Percentiles rank a stretch among this genome's conserved stretches.
These are phyloP conservation scores for Xylaria sp. DNA, from an alignment of 2,329 filamentous ascomycete species.

Conservation along the genomic window DNA sequence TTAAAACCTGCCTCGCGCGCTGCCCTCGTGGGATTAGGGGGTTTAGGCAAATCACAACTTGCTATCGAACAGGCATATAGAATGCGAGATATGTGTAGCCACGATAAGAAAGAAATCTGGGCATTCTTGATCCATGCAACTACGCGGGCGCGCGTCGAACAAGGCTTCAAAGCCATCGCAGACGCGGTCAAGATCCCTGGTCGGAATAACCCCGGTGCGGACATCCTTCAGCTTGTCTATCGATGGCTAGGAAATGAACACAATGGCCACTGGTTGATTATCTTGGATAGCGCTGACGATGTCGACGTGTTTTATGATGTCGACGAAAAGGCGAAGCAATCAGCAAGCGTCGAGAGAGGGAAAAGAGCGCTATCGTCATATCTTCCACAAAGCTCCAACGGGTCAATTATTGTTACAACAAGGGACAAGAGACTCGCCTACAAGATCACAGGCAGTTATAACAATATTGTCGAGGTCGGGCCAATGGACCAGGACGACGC, in stretches of 20 bases:
- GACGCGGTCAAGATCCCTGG: constrained; percentile 45
- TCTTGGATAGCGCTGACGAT: constrained; percentile 55
- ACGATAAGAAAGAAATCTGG: constrained; percentile 35
- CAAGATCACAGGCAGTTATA: constrained; percentile 40
- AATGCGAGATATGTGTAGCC: constrained; percentile 17
- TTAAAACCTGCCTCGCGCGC: constrained; percentile 24
- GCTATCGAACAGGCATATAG: constrained; percentile 40
- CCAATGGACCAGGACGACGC: constrained; percentile 24
- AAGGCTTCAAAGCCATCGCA: constrained; percentile 51
- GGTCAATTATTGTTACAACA: constrained; percentile 49
- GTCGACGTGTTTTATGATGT: constrained; percentile 44
- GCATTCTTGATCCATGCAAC: constrained; percentile 53
- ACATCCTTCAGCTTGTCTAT: constrained; percentile 46
- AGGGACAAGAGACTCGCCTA: constrained; percentile 21
- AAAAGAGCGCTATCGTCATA: constrained; percentile 40
- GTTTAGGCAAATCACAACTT: constrained; percentile 40
- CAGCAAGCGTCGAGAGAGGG: neutral
- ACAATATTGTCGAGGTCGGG: constrained; percentile 28
- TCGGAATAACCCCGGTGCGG: constrained; percentile 40
- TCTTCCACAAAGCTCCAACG: constrained; percentile 47
- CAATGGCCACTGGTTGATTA: constrained; percentile 50
- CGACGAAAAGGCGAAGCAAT: constrained; percentile 22
- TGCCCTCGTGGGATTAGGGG: constrained; percentile 38
- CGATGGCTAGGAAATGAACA: constrained; percentile 49
- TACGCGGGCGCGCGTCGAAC: constrained; percentile 47